These are phyloP conservation scores for Globisporangium iwayamae DNA, from an alignment of 352 stramenopile species.

Conservation along the genomic window DNA sequence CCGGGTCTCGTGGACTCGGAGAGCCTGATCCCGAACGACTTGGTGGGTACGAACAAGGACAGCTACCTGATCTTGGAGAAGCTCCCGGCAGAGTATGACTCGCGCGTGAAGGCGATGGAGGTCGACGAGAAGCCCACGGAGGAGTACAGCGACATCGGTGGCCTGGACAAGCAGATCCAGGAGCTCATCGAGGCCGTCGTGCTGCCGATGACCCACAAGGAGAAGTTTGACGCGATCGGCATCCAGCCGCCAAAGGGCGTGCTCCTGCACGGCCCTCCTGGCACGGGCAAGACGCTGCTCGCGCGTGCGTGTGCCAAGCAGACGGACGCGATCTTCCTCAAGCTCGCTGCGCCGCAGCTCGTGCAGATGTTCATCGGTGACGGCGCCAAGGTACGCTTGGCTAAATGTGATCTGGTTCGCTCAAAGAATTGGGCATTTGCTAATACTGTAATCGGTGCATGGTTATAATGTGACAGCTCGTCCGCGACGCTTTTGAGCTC, in stretches of 20 bases:
- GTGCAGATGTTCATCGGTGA: slow-evolving; percentile 99
- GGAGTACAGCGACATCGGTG: slow-evolving; percentile 96
- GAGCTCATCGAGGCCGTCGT: slow-evolving; percentile 98
- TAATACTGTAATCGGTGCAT: neutral
- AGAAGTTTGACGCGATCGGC: slow-evolving; percentile 97
- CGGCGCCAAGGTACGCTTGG: slow-evolving; percentile 78
- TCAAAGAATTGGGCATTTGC: neutral
- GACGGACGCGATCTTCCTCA: slow-evolving; percentile 98
- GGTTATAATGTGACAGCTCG: slow-evolving; percentile 62
- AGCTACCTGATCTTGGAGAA: slow-evolving; percentile 99
- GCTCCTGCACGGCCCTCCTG: slow-evolving; percentile 95
- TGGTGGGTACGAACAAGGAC: slow-evolving; percentile 99
- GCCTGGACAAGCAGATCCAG: slow-evolving; percentile 98
- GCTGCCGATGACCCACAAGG: slow-evolving; percentile 97
- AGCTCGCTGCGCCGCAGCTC: slow-evolving; percentile 97
- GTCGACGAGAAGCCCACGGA: slow-evolving; percentile 93
- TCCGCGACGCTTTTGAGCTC: slow-evolving; percentile 97
- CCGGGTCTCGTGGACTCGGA: slow-evolving; percentile 96
- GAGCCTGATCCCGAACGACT: slow-evolving; percentile 94
- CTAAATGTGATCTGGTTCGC: neutral
- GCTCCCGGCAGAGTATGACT: slow-evolving; percentile 98
- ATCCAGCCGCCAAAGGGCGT: slow-evolving; percentile 97
- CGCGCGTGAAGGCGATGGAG: slow-evolving; percentile 97
- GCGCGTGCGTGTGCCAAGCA: slow-evolving; percentile 98
- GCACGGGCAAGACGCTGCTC: slow-evolving; percentile 98